These are phyloP conservation scores for Stagonosporopsis vannaccii DNA, from an alignment of 2,329 filamentous ascomycete species.

Conservation along the genomic window DNA sequence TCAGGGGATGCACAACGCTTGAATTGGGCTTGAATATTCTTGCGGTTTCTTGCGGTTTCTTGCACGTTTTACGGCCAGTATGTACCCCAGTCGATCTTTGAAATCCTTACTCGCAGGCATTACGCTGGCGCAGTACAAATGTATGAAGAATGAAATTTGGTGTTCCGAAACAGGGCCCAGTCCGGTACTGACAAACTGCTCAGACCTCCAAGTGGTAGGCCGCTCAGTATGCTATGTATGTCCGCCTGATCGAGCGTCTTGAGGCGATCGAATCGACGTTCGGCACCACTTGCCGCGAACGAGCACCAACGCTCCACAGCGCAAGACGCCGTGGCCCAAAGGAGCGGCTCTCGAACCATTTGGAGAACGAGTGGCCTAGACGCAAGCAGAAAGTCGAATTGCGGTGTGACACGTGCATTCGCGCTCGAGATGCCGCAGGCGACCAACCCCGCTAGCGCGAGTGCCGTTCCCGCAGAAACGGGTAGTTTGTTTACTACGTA, in stretches of 20 bases:
- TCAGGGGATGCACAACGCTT: too few relatives aligned
- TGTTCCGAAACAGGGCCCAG: not conserved
- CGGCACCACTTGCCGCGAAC: constrained; percentile 17
- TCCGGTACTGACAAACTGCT: constrained; percentile 3
- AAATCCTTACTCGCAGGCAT: not conserved
- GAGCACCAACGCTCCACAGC: constrained; percentile 9
- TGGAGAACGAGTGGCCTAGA: constrained; percentile 15
- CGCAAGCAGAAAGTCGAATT: constrained; percentile 12
- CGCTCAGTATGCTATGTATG: not conserved
- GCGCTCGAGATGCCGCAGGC: constrained; percentile 2
- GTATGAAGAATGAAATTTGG: not conserved
- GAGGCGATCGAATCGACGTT: constrained; percentile 4
- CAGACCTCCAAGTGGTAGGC: constrained; percentile 9
- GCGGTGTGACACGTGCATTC: constrained; percentile 19
- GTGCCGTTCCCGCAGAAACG: constrained; percentile 12
- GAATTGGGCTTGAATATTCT: too few relatives aligned
- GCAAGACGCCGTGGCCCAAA: constrained; percentile 7
- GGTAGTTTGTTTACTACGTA: constrained; percentile 14
- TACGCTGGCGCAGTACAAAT: not conserved
- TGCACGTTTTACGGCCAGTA: too few relatives aligned
- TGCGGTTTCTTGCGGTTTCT: too few relatives aligned
- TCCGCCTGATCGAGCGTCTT: constrained; percentile 8
- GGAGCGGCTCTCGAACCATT: constrained; percentile 4
- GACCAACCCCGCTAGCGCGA: constrained; percentile 11
- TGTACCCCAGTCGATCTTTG: not conserved